Conservation (phyloP, 208 protist genomes). For the Trichomonas vaginalis region DNA sequence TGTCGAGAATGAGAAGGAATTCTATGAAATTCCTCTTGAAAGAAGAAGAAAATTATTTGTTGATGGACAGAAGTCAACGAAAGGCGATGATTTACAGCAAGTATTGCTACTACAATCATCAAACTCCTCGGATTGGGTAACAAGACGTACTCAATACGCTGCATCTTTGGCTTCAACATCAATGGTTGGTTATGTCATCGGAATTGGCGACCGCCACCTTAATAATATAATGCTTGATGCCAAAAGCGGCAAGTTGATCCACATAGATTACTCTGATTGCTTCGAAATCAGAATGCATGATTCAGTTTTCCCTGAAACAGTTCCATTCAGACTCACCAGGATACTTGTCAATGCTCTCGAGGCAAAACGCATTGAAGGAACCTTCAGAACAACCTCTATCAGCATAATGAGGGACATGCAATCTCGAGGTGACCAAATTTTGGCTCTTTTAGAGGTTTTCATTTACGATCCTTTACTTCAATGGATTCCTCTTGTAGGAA, state of each 20-base stretch:
- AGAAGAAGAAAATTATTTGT: neutral
- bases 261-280: conserved; percentile 14
- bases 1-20: neutral
- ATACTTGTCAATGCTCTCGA: neutral
- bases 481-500: neutral
- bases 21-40: neutral
- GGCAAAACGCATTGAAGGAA: neutral
- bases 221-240: conserved; percentile 79
- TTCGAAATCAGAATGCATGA: neutral
- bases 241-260: neutral
- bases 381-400: neutral
- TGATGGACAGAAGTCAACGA: neutral
- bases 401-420: neutral
- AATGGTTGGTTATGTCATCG: conserved; percentile 77
- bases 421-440: neutral
- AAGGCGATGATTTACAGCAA: neutral
- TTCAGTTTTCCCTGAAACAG: neutral
- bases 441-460: neutral
- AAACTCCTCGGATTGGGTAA: neutral
- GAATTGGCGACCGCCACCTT: conserved; percentile 64
- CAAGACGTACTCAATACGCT: conserved; percentile 28
- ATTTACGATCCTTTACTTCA: conserved; percentile 19
- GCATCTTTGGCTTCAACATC: conserved; percentile 67
- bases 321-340: neutral
- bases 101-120: neutral